These are phyloP conservation scores for Dactylellina cionopaga DNA, from an alignment of 2,329 filamentous ascomycete genomes.

Conservation along the genomic window DNA sequence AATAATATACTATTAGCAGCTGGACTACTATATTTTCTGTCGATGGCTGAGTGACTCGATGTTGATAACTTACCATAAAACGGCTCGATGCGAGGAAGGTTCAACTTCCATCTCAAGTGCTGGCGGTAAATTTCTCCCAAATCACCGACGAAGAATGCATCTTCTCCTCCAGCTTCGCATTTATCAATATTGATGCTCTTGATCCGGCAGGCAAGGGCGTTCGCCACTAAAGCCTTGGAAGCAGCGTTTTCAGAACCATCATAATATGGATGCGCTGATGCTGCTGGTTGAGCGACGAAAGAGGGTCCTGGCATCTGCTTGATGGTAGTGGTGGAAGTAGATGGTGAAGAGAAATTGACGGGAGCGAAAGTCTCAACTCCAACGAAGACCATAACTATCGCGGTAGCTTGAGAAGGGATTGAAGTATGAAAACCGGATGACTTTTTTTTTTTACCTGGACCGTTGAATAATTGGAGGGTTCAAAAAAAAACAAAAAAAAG, in stretches of 20 bases:
- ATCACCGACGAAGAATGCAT: conserved; percentile 98
- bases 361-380: conserved; percentile 71
- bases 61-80: conserved; percentile 79
- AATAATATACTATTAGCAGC: conserved; percentile 7
- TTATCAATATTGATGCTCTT: conserved; percentile 83
- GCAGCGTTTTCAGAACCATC: conserved; percentile 55
- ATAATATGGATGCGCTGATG: conserved; percentile 39
- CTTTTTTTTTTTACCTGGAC: conserved; percentile 7
- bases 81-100: conserved; percentile 88
- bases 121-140: conserved; percentile 98
- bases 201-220: conserved; percentile 86
- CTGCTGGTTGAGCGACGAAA: conserved; percentile 38
- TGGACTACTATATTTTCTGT: too few species aligned
- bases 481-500: neutral
- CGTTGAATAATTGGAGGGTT: too few species aligned
- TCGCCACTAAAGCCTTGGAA: conserved; percentile 83
- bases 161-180: conserved; percentile 92
- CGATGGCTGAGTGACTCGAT: conserved; percentile 35
- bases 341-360: conserved; percentile 67
- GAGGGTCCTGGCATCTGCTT: conserved; percentile 59
- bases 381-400: conserved; percentile 49
- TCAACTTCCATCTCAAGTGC: conserved; percentile 97
- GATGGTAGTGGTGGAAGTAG: conserved; percentile 60
- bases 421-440: neutral
- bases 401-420: neutral